Evolutionary conservation across 2,329 filamentous ascomycete genomes (phyloP), one percentile per base, ranked within the genome.

Genomic region (Clarireedia sp.): DNA sequence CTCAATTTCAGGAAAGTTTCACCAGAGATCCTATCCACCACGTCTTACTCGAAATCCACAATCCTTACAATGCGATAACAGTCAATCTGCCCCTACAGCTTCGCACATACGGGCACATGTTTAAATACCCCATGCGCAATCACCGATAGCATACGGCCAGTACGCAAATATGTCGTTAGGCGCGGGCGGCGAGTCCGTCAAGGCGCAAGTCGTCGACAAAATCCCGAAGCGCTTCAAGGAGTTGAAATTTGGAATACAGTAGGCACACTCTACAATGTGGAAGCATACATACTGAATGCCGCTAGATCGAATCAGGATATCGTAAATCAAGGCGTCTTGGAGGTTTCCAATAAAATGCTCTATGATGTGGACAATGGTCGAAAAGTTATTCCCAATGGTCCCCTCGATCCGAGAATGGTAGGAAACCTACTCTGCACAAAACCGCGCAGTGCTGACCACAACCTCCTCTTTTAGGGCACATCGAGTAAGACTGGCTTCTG

Each of bases 191-290:
- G 64, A 63, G 59, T 57, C 74, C 29, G 70, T 83, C 66, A 96
- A 96, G 78, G 84, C 90, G 76, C 90, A 96, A 80, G 86, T 96
- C 70, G 81, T 90, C 53, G 90, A 96, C 73, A 85, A 85, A 69
- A 79, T 89, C 55, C 92, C 92, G 36, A 95, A 95, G 76, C 87
- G 89, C 67, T 95, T 96, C 76, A 90, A 87, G 70, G 87, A 90
- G 68, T 81, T 97, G 70, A 91, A 95, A 69, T 97, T 97, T 72
- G 92, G 92, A 67, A 89, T 97, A 60, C 83, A 95, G 85, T 91
- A 75, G 64, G 80, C 67, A 17, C 38, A 7, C 38, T 10, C 16
- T 41, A 46, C 52, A 7, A 19, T 19, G 48, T 33, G 43, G 14
- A 33, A 33, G 29, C 14, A 23, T 24, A 33, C 45, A 38, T 60